A percentile compares a stretch with the other conserved stretches of the same genome.
Conservation (phyloP, 2,329 filamentous ascomycete genomes). For the Xenosphaeropsis pyriputrescens region DNA sequence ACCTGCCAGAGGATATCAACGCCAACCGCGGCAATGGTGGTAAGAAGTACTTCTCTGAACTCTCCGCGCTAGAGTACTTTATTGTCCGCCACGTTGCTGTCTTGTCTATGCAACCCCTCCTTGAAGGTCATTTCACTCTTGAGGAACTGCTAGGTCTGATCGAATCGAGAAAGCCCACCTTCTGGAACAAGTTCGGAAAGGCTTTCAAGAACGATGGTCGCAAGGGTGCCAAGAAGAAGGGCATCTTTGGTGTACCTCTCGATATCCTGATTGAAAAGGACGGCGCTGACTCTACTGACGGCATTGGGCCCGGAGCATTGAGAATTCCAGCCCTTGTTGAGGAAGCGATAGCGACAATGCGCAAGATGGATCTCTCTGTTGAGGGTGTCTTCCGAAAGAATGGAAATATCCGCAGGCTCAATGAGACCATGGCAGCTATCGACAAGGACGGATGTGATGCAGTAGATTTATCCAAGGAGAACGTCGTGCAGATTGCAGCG, state of each 20-base stretch:
- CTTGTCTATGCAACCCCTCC: conserved; percentile 81
- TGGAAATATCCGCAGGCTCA: conserved; percentile 89
- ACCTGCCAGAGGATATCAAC: conserved; percentile 35
- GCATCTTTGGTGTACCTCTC: conserved; percentile 79
- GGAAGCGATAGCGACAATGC: conserved; percentile 85
- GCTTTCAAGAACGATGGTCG: conserved; percentile 79
- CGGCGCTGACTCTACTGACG: conserved; percentile 93
- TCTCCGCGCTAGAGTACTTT: conserved; percentile 92
- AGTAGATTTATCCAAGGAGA: conserved; percentile 76
- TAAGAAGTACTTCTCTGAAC: conserved; percentile 88
- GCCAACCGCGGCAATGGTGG: conserved; percentile 21
- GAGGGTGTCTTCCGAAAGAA: conserved; percentile 99
- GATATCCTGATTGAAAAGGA: conserved; percentile 85
- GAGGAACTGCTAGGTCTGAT: conserved; percentile 89
- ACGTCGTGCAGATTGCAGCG: conserved; percentile 85
- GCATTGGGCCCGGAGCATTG: conserved; percentile 80
- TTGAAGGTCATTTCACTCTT: conserved; percentile 82
- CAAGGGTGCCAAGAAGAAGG: conserved; percentile 77
- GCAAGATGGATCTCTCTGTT: conserved; percentile 97
- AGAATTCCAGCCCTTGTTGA: conserved; percentile 92
- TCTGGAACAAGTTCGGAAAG: conserved; percentile 97
- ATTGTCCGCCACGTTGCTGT: conserved; percentile 93
- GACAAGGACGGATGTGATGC: conserved; percentile 75
- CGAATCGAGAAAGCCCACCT: conserved; percentile 82
- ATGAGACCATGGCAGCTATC: conserved; percentile 72